These are phyloP conservation scores for Tylopilus sp. DNA, from an alignment of 1,284 basidiomycete species.

Conservation along the genomic window DNA sequence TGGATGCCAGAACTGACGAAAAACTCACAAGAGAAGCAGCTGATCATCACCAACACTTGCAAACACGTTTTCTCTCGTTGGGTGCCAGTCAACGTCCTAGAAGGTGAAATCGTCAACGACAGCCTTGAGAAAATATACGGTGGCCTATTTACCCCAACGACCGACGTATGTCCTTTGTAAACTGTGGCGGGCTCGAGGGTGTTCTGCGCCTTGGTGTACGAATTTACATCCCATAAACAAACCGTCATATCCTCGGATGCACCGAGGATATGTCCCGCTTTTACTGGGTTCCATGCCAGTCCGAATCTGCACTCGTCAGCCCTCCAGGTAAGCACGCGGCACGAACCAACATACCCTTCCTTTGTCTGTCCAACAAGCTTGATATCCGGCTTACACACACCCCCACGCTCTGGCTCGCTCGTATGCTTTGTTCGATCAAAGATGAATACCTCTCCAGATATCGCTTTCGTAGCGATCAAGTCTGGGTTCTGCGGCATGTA, in stretches of 20 bases:
- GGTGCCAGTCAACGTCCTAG: slow-evolving; percentile 96
- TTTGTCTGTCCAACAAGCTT: slow-evolving; percentile 82
- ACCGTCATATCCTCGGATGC: slow-evolving; percentile 96
- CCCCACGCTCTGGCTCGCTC: slow-evolving; percentile 82
- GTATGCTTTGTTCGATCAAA: slow-evolving; percentile 98
- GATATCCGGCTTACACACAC: slow-evolving; percentile 88
- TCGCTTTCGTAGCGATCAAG: slow-evolving; percentile 91
- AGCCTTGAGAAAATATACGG: background rate
- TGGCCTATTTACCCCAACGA: slow-evolving; percentile 71
- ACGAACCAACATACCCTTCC: slow-evolving; percentile 70
- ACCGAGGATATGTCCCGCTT: slow-evolving; percentile 81
- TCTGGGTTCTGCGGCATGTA: slow-evolving; percentile 99
- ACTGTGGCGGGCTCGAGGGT: slow-evolving; percentile 77
- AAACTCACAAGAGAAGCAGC: slow-evolving; percentile 78
- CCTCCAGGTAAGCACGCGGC: slow-evolving; percentile 1
- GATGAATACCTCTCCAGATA: slow-evolving; percentile 85
- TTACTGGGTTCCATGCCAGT: slow-evolving; percentile 85
- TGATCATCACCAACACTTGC: slow-evolving; percentile 98
- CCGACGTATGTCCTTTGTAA: slow-evolving; percentile 84
- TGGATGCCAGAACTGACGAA: slow-evolving; percentile 5
- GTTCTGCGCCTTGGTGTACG: slow-evolving; percentile 77
- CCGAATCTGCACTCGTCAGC: slow-evolving; percentile 64
- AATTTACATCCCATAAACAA: slow-evolving; percentile 94
- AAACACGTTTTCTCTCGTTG: slow-evolving; percentile 79
- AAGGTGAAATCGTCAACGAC: slow-evolving; percentile 12